Base-by-base conservation (phyloP, 2,329 filamentous ascomycete genomes). In the Exophiala mesophila region DNA sequence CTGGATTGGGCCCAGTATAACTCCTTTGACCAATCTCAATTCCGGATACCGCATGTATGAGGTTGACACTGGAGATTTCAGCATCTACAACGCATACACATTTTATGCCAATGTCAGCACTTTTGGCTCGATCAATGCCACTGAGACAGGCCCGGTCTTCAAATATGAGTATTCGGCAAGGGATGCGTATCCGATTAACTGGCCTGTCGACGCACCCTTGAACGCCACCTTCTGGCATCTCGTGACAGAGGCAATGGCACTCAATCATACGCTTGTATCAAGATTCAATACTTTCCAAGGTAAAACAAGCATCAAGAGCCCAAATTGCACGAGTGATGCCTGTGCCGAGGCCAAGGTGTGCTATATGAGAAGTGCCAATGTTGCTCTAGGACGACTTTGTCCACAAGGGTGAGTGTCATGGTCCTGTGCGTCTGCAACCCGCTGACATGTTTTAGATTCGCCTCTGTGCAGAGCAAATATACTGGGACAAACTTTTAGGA, bases 161-260 rank as follows among this genome's bases (percentile, higher is more conserved):
- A 49, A 67, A 17, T 65, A 71, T 39, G 73, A 76, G 44, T 77
- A 77, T 53, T 72, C 68, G 1, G 74, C 73, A 0, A 64, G 73
- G 3, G 67, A 74, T 3, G 63, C 68, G 0, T 77, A 76, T 41
- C 62, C 64, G 0, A 64, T 67, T 2, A 55, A 53, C 2, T 76
- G 73, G 72, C 67, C 71, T 2, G 50, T 45, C 1, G 55, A 65
- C 32, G 73, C 70, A 0, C 76, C 76, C 3, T 58, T 79, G 26
- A 78, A 79, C 47, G 74, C 72, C 0, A 78, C 73, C 0, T 80
- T 78, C 57, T 79, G 76, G 76, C 74, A 79, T 45, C 59, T 58
- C 9, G 71, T 78, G 3, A 78, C 74, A 0, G 74, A 76, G 50
- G 72, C 70, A 1, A 78, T 78, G 74, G 72, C 75, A 55, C 58